Conservation (phyloP, 257 asterid genomes). For the Rubia yunnanensis region DNA sequence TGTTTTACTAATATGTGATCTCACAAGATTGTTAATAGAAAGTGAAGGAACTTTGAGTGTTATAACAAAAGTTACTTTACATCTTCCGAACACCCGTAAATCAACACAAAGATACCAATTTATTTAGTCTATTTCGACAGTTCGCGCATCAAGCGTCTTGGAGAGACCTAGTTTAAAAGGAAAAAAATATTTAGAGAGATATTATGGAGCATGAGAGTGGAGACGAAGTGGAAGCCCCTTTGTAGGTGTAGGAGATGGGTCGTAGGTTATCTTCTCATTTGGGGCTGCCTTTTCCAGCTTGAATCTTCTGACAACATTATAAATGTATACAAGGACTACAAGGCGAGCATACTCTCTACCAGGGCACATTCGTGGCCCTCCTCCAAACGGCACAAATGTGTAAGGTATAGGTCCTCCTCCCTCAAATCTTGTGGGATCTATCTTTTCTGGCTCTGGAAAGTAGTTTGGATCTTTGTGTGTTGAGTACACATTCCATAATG, state of each 20-base stretch:
- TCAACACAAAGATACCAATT: too few species aligned
- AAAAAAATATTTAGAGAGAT: too few species aligned
- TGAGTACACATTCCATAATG: slow-evolving; percentile 42
- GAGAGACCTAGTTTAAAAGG: too few species aligned
- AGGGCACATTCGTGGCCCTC: slow-evolving; percentile 57
- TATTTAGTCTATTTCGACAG: too few species aligned
- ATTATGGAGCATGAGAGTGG: slow-evolving; percentile 29
- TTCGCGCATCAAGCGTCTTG: too few species aligned
- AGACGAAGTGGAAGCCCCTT: slow-evolving; percentile 44
- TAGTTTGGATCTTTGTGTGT: too few species aligned
- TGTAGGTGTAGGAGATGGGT: slow-evolving; percentile 38
- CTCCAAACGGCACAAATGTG: slow-evolving; percentile 53
- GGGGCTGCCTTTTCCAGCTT: slow-evolving; percentile 29
- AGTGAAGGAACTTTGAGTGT: too few species aligned
- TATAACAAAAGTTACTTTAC: too few species aligned
- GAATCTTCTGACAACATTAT: slow-evolving; percentile 42
- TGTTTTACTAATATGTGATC: too few species aligned
- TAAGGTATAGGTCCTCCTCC: slow-evolving; percentile 50
- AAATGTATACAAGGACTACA: slow-evolving; percentile 51
- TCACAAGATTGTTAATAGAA: too few species aligned
- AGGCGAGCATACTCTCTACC: slow-evolving; percentile 56
- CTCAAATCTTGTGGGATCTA: slow-evolving; percentile 47
- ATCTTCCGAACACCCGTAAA: too few species aligned
- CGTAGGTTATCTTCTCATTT: slow-evolving; percentile 39
- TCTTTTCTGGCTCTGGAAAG: slow-evolving; percentile 32